Percentiles rank a stretch among this genome's conserved stretches.
These are phyloP conservation scores for Kandelia obovata DNA, from an alignment of 345 rosid species.

Conservation along the genomic window DNA sequence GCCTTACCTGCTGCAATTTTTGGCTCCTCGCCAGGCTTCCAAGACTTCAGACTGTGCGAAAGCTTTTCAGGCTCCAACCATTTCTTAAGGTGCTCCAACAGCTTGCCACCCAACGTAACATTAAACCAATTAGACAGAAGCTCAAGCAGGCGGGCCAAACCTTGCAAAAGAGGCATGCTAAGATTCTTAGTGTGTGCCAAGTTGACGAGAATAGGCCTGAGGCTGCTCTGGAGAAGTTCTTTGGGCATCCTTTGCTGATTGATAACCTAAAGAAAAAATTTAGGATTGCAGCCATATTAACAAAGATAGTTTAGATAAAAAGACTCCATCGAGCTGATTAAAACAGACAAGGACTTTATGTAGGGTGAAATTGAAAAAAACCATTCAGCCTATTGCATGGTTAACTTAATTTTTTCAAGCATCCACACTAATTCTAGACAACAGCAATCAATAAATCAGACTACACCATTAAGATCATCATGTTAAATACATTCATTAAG, in stretches of 20 bases:
- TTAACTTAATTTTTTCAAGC: too few species aligned
- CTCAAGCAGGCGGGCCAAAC: conserved; percentile 96
- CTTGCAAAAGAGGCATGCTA: conserved; percentile 97
- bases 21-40: conserved; percentile 99
- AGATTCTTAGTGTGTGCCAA: conserved; percentile 98
- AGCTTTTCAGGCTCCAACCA: conserved; percentile 99
- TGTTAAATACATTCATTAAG: too few species aligned
- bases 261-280: conserved; percentile 55
- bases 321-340: too few species aligned
- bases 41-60: conserved; percentile 82
- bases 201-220: conserved; percentile 92
- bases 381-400: too few species aligned
- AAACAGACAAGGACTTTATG: too few species aligned
- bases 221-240: conserved; percentile 98
- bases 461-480: too few species aligned
- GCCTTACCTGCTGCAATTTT: conserved; percentile 91
- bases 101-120: conserved; percentile 93
- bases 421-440: too few species aligned
- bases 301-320: too few species aligned
- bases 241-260: conserved; percentile 99
- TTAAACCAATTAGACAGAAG: conserved; percentile 96
- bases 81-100: conserved; percentile 96
- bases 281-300: too few species aligned
- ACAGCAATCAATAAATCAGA: too few species aligned
- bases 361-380: too few species aligned